A percentile compares a stretch with the other conserved stretches of the same genome.
Evolutionary conservation across 148 eudicot genomes (phyloP).

Genomic region (Rhododendron mucronatum): DNA sequence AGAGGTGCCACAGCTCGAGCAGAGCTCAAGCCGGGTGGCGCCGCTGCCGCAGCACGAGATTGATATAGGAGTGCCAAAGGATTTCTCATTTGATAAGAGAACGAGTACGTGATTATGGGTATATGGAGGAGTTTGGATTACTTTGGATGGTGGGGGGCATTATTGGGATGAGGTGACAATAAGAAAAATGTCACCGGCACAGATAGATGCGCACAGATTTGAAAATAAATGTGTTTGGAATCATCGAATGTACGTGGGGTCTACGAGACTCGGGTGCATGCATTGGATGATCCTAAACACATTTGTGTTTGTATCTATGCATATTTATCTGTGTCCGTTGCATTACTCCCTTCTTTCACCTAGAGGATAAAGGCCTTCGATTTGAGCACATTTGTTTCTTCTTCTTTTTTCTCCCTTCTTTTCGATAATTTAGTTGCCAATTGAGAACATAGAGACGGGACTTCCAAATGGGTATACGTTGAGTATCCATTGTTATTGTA

Average conservation of each 20-base stretch:
- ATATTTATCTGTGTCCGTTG: not conserved
- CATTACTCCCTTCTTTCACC: not conserved
- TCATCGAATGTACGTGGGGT: not conserved
- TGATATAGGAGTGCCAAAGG: not conserved
- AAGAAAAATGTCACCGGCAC: too few relatives aligned
- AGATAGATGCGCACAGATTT: not conserved
- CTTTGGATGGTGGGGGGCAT: not conserved
- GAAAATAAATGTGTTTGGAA: not conserved
- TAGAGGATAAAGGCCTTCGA: not conserved
- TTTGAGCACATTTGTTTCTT: not conserved
- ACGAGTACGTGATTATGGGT: not conserved
- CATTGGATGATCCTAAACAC: not conserved
- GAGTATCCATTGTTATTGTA: not conserved
- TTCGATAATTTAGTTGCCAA: not conserved
- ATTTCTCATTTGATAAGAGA: slow-evolving; percentile 15
- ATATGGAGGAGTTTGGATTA: not conserved
- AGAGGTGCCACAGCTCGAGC: not conserved
- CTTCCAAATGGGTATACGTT: not conserved
- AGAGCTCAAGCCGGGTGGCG: not conserved
- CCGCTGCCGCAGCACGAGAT: slow-evolving; percentile 10
- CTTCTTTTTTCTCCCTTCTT: not conserved
- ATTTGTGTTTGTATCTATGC: not conserved
- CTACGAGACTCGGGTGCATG: not conserved
- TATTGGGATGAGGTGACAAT: not conserved
- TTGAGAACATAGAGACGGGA: not conserved